A percentile compares a stretch with the other conserved stretches of the same genome.
Evolutionary conservation across 805 yeast species (phyloP).

Genomic region (Starmerella bombicola): DNA sequence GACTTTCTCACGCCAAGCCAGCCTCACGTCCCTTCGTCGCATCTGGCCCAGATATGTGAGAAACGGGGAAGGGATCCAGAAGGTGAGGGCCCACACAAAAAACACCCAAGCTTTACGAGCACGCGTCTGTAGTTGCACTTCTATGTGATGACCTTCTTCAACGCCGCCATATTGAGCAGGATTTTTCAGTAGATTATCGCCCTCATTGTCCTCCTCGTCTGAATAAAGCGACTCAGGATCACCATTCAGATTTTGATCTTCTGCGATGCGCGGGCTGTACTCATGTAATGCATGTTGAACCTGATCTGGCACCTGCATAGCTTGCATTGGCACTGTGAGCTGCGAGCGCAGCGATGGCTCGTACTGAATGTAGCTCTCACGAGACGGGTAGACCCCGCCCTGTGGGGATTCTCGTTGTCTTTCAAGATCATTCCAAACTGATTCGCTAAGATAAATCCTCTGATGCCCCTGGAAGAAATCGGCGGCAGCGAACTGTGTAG

Average conservation of each 20-base stretch:
- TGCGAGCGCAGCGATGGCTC: conserved; percentile 9
- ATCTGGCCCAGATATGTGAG: conserved; percentile 29
- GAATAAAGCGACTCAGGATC: conserved; percentile 28
- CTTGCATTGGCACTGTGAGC: conserved; percentile 11
- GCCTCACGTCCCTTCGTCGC: conserved; percentile 32
- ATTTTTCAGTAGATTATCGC: conserved; percentile 21
- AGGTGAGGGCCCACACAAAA: conserved; percentile 33
- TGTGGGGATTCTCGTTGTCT: conserved; percentile 8
- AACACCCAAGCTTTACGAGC: conserved; percentile 30
- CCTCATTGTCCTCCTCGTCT: conserved; percentile 19
- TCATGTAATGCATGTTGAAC: conserved; percentile 12
- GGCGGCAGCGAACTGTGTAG: conserved; percentile 25
- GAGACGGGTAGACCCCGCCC: neutral
- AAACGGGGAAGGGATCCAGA: conserved; percentile 33
- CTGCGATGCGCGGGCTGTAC: neutral
- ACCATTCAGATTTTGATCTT: conserved; percentile 21
- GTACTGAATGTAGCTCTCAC: neutral
- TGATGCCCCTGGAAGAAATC: conserved; percentile 30
- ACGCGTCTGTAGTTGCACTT: conserved; percentile 25
- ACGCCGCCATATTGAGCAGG: conserved; percentile 16
- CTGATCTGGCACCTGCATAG: conserved; percentile 15
- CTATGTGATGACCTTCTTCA: conserved; percentile 28
- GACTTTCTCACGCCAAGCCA: conserved; percentile 35
- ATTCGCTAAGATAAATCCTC: conserved; percentile 31
- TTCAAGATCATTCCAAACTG: conserved; percentile 31